A percentile compares a stretch with the other conserved stretches of the same genome.
Conservation (phyloP, 1,284 basidiomycete genomes). For the Hemileia vastatrix region DNA sequence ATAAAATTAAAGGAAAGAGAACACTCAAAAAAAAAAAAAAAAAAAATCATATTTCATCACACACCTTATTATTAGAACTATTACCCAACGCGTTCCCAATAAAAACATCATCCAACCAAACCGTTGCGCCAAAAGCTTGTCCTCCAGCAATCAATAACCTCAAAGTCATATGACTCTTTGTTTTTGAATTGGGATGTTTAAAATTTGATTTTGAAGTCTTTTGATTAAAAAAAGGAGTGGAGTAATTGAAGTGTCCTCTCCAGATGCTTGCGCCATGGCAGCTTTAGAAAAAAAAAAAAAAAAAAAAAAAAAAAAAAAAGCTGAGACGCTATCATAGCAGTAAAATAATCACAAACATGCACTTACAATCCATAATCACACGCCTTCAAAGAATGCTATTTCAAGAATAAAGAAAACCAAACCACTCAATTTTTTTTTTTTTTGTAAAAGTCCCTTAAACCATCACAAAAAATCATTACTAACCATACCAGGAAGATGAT, state of each 20-base stretch:
- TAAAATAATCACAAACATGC: neutral
- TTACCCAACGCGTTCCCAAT: conserved; percentile 25
- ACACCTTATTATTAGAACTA: conserved; percentile 6
- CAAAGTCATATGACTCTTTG: conserved; percentile 17
- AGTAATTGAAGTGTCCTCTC: conserved; percentile 66
- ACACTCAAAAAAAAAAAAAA: no score
- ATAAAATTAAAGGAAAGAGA: no score
- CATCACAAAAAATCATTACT: neutral
- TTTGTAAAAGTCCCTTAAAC: neutral
- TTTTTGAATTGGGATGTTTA: no score
- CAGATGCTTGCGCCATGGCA: conserved; percentile 64
- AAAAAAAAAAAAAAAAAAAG: neutral
- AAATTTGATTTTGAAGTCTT: no score
- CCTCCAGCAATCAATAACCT: conserved; percentile 30
- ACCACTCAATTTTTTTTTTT: neutral
- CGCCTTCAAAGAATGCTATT: conserved; percentile 61
- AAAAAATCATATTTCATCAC: no score
- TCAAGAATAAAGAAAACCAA: neutral
- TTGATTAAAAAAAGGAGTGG: no score
- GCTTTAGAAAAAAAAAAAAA: conserved; percentile 41
- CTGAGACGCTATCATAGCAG: neutral
- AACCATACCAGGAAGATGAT: conserved; percentile 56
- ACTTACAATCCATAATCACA: conserved; percentile 71
- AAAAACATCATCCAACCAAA: conserved; percentile 31
- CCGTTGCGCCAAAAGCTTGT: conserved; percentile 27